Evolutionary conservation across 352 stramenopile genomes (phyloP), one percentile per base, ranked within the genome.

Genomic region (Globisporangium radiosum): DNA sequence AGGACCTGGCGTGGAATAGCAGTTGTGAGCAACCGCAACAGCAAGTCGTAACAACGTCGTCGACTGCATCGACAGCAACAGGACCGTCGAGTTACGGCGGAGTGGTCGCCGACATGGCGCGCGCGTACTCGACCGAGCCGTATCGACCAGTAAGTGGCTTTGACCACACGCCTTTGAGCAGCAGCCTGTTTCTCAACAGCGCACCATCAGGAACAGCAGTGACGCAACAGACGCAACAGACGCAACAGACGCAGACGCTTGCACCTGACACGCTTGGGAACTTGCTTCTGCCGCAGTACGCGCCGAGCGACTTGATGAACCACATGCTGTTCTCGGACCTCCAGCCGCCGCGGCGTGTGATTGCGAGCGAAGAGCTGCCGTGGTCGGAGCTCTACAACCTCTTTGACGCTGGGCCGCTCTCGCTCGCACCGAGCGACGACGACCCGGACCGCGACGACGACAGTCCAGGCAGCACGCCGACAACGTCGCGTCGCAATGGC

Each of bases 381-480:
- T 92, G 82, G 82, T 88, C 82, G 25, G 82, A 92, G 69, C 64
- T 92, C 15, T 92, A 92, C 69, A 87, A 90, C 64, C 55, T 92
- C 17, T 92, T 92, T 51, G 80, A 92, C 33, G 64, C 71, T 15
- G 56, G 70, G n/a, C 65, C 70, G 40, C 59, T 64, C 45, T 54
- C 83, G 56, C 72, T 77, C 9, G 71, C 71, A 44, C 36, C 63
- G 11, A 69, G 55, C 14, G 75, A 85, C 44, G 73, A 88, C 59
- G 78, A 87, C 54, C 69, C 65, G 7, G 76, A 84, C 40, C 74
- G 75, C 40, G 75, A 88, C 58, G 72, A 85, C 45, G 77, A 90
- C 48, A 87, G 59, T 38, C 66, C 37, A 11, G 47, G 47, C 47
- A 68, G 62, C 59, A 60, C 65, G 15, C 74, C 64, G 52, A 60